Percentiles rank a stretch among this genome's conserved stretches.
These are phyloP conservation scores for Leishmania martiniquensis DNA, from an alignment of 208 protist genomes.

Conservation along the genomic window DNA sequence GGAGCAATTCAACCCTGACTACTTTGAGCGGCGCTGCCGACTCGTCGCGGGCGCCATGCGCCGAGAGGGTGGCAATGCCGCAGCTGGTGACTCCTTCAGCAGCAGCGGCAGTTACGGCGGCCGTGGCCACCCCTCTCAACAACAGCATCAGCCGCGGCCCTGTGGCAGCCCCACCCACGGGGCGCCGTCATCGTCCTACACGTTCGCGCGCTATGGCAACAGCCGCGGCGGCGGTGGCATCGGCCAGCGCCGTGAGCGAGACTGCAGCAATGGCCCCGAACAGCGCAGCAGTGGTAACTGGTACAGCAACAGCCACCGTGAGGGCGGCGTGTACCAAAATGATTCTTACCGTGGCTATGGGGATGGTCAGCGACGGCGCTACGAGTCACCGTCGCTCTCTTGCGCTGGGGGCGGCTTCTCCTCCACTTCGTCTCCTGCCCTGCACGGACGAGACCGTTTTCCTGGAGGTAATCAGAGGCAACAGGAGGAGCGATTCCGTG, in stretches of 20 bases:
- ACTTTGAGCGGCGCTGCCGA: conserved; percentile 44
- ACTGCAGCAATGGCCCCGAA: conserved; percentile 15
- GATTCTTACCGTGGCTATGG: not conserved
- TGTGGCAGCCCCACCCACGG: not conserved
- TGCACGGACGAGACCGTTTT: conserved; percentile 1
- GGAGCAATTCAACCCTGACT: conserved; percentile 45
- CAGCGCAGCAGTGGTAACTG: conserved; percentile 7
- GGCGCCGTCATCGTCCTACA: not conserved
- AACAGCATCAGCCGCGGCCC: conserved; percentile 15
- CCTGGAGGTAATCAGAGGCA: not conserved
- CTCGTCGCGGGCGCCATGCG: conserved; percentile 9
- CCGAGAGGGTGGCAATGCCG: not conserved
- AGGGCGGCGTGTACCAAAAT: conserved; percentile 5
- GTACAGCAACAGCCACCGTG: not conserved
- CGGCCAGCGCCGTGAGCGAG: conserved; percentile 29
- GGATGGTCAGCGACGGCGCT: conserved; percentile 18
- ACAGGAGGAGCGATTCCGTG: not conserved
- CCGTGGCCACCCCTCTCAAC: conserved; percentile 5
- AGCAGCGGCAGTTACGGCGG: conserved; percentile 11
- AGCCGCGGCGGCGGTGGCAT: not conserved
- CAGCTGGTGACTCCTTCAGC: not conserved
- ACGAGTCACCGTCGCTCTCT: conserved; percentile 16
- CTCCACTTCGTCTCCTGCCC: not conserved
- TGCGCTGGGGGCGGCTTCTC: conserved; percentile 2
- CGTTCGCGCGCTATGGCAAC: conserved; percentile 11